Conservation (phyloP, 169 alveolate species). For the Plasmodium adleri region DNA sequence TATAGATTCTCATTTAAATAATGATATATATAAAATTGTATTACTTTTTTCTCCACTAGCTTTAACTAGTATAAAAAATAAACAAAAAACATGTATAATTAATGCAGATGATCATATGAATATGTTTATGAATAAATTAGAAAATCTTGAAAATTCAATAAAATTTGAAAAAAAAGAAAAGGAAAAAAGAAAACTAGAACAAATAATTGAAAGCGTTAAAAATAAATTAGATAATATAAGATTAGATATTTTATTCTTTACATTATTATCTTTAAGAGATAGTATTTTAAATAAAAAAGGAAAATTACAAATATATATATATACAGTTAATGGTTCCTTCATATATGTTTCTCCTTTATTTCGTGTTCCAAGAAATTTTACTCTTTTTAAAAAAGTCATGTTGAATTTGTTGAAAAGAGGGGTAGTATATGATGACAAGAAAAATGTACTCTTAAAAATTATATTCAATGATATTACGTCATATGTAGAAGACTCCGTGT, state of each 20-base stretch:
- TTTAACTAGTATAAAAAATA: constrained; percentile 51
- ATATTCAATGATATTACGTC: constrained; percentile 11
- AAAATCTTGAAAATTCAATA: constrained; percentile 4
- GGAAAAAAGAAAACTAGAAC: constrained; percentile 15
- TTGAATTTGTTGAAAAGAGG: constrained; percentile 13
- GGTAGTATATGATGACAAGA: constrained; percentile 18
- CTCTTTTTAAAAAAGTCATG: constrained; percentile 85
- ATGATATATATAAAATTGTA: constrained; percentile 26
- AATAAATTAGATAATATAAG: constrained; percentile 46
- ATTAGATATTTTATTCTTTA: constrained; percentile 78
- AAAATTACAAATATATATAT: constrained; percentile 78
- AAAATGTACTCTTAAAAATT: constrained; percentile 19
- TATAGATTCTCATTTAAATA: not conserved
- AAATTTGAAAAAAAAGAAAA: constrained; percentile 14
- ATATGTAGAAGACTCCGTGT: constrained; percentile 48
- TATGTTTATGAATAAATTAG: constrained; percentile 25
- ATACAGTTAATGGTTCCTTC: constrained; percentile 78
- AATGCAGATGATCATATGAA: constrained; percentile 74
- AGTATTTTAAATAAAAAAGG: constrained; percentile 83
- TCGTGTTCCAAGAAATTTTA: constrained; percentile 85
- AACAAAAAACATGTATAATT: constrained; percentile 25
- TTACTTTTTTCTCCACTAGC: constrained; percentile 58
- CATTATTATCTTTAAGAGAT: constrained; percentile 82
- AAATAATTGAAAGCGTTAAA: constrained; percentile 25
- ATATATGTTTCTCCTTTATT: constrained; percentile 79